phyloP scores from a whole-genome alignment of 345 rosid species.

The Luvunga scandens region DNA sequence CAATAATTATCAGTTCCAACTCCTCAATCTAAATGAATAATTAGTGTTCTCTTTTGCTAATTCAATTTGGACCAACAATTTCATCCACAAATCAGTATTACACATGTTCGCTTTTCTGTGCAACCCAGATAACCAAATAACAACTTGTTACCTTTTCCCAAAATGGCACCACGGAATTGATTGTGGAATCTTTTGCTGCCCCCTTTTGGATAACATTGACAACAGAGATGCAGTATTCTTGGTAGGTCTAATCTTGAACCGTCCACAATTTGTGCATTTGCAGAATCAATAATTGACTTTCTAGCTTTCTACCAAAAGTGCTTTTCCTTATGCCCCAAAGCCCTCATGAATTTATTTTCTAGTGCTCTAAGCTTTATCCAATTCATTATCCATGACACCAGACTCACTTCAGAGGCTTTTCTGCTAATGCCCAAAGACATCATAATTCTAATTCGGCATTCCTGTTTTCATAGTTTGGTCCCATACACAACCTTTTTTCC shows the following conservation, averaged over 20 bases:
- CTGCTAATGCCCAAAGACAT: background rate
- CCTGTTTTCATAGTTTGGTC: background rate
- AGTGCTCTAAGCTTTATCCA: background rate
- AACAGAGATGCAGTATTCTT: background rate
- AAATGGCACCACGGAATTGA: background rate
- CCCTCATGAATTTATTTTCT: background rate
- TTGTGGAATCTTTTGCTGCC: background rate
- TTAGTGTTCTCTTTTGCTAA: background rate
- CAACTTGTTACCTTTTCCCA: background rate
- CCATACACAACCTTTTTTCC: background rate
- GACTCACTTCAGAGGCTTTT: background rate
- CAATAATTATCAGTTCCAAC: background rate
- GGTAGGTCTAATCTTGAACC: background rate
- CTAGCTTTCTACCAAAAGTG: background rate
- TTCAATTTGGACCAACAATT: background rate
- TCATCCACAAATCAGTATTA: too few species aligned
- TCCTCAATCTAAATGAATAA: background rate
- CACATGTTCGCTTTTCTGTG: background rate
- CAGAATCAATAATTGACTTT: background rate
- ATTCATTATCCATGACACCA: background rate
- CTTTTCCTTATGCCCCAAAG: background rate
- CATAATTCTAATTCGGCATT: background rate
- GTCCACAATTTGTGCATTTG: background rate
- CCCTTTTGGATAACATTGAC: background rate
- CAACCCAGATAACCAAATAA: background rate